Evolutionary conservation across 1,284 basidiomycete species (phyloP), one percentile per base, ranked within the genome.

Genomic region (Leccinum holopus): DNA sequence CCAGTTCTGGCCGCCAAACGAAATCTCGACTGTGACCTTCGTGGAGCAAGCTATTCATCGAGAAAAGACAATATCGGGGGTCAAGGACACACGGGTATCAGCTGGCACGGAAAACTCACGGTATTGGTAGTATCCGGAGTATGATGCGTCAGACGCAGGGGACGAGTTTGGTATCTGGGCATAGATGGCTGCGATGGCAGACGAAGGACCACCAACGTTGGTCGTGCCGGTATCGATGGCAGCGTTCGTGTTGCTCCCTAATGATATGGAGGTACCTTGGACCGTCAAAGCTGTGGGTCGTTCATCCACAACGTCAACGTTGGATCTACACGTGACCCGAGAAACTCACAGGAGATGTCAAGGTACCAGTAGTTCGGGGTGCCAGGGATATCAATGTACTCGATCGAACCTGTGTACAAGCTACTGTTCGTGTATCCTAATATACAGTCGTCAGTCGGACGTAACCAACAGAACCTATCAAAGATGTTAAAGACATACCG

Each of bases 1-100:
- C 77, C 82, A 87, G 1, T 63, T 72, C 32, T 75, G 72, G 1
- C 81, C 77, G 37, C 82, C 82, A 66, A 87, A 85, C 4, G 75
- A 77, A 25, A 87, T 33, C 37, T 61, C 33, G 49, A 68, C 62
- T 28, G 59, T 67, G 49, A 70, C 70, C 2, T 62, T 28, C 7
- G 72, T 67, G 6, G 62, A 63, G 35, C 72, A 73, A 30, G 72
- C 68, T 70, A 55, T 58, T 21, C 5, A 6, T 10, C 39, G 18
- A 61, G 30, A 32, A 51, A 51, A 16, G 5, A 28, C 12, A 28
- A 33, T n/a, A 54, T 10, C 6, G 1, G 10, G n/a, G 21, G 18
- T 61, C 39, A 56, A 53, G n/a, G 11, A 33, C 4, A 7, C 41
- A 8, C 14, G 4, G 12, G 25, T 51, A 9, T 5, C 11, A 0